phyloP scores from a whole-genome alignment of 2,329 filamentous ascomycete species.

The Fusarium brachygibbosum region DNA sequence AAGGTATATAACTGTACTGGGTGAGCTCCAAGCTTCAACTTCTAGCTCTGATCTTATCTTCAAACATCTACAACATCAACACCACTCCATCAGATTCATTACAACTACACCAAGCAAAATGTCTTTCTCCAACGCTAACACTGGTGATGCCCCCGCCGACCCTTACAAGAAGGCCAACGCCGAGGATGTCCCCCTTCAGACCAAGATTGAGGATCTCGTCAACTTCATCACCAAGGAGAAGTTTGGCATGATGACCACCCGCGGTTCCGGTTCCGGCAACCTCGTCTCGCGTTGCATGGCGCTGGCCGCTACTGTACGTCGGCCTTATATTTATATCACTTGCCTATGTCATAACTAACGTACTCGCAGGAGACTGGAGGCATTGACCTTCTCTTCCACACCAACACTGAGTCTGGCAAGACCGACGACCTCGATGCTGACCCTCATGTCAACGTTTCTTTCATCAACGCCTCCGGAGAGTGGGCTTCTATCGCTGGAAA shows the following conservation, averaged over 20 bases:
- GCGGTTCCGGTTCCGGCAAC: conserved; percentile 72
- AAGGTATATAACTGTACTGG: conserved; percentile 38
- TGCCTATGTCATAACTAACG: conserved; percentile 2
- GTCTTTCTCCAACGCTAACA: conserved; percentile 67
- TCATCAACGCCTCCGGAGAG: conserved; percentile 80
- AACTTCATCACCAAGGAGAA: conserved; percentile 80
- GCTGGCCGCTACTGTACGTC: conserved; percentile 77
- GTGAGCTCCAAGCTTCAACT: conserved; percentile 11
- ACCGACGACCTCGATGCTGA: conserved; percentile 82
- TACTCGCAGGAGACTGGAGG: conserved; percentile 76
- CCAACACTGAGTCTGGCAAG: conserved; percentile 91
- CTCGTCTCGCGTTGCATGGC: conserved; percentile 90
- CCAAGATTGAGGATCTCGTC: conserved; percentile 81
- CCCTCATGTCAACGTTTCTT: conserved; percentile 83
- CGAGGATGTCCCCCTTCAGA: conserved; percentile 71
- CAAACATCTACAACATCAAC: conserved; percentile 25
- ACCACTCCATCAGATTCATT: conserved; percentile 2
- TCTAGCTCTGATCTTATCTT: conserved; percentile 20
- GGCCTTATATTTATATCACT: neutral
- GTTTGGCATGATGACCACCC: conserved; percentile 91
- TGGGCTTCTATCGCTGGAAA: conserved; percentile 90
- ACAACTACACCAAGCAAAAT: conserved; percentile 48
- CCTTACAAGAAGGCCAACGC: conserved; percentile 85
- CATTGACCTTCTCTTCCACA: conserved; percentile 89
- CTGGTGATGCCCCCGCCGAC: conserved; percentile 75